Conservation (phyloP, 768 basidiomycete species). For the Agaricus sinodeliciosus region DNA sequence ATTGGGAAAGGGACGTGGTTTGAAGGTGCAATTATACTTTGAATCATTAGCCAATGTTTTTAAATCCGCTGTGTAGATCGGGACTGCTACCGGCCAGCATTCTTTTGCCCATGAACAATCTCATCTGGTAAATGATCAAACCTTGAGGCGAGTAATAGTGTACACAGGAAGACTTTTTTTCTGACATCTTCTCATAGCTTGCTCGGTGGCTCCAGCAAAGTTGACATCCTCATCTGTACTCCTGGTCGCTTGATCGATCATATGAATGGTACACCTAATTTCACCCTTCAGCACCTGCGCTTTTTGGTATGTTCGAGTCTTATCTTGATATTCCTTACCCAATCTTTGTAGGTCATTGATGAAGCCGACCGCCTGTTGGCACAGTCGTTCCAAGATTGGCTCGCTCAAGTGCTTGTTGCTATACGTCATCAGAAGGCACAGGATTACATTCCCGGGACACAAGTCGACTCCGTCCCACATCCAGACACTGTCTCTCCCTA, state of each 20-base stretch:
- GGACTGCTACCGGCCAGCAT: slow-evolving; percentile 87
- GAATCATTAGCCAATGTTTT: not conserved
- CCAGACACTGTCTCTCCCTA: slow-evolving; percentile 61
- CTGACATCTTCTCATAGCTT: slow-evolving; percentile 35
- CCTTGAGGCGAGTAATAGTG: slow-evolving; percentile 35
- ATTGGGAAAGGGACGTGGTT: slow-evolving; percentile 74
- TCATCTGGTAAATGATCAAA: slow-evolving; percentile 61
- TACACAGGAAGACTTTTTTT: not conserved
- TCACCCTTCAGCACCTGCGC: slow-evolving; percentile 91
- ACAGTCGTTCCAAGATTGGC: slow-evolving; percentile 96
- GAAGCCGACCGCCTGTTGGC: slow-evolving; percentile 95
- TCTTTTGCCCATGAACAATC: slow-evolving; percentile 90
- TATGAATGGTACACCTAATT: slow-evolving; percentile 79
- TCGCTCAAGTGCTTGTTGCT: slow-evolving; percentile 76
- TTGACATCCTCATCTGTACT: slow-evolving; percentile 93
- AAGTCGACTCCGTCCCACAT: slow-evolving; percentile 13
- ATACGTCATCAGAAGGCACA: slow-evolving; percentile 31
- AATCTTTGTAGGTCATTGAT: slow-evolving; percentile 71
- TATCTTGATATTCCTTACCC: not conserved
- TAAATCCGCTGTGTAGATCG: slow-evolving; percentile 35
- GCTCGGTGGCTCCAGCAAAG: slow-evolving; percentile 80
- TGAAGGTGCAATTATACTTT: slow-evolving; percentile 52
- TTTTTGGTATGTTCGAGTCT: slow-evolving; percentile 60
- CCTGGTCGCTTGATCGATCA: slow-evolving; percentile 96
- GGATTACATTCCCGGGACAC: not conserved